phyloP scores from a whole-genome alignment of 2,329 filamentous ascomycete genomes.

The Cordyceps militaris region DNA sequence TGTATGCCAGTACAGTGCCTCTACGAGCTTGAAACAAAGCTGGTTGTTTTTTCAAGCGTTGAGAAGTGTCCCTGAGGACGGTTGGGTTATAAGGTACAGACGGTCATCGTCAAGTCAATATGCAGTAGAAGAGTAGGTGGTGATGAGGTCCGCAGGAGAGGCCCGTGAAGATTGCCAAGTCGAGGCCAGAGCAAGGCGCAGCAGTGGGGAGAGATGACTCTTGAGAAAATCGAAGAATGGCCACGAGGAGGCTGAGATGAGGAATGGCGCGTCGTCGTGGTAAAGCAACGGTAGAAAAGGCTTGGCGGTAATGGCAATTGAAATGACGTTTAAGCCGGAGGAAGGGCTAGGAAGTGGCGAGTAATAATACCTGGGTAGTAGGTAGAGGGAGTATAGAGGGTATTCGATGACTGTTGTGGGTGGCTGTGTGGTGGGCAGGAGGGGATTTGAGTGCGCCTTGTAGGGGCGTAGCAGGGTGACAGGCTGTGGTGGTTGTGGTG shows the following conservation, averaged over 20 bases:
- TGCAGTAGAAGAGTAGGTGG: background rate
- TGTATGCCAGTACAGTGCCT: constrained; percentile 21
- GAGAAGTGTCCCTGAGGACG: constrained; percentile 31
- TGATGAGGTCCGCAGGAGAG: background rate
- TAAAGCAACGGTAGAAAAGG: background rate
- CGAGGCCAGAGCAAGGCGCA: background rate
- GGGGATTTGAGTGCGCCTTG: constrained; percentile 3
- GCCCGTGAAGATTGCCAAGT: background rate
- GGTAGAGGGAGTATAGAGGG: too few species aligned
- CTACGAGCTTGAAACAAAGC: background rate
- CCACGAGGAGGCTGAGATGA: background rate
- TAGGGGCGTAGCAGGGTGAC: background rate
- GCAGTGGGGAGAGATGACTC: background rate
- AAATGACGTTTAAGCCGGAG: constrained; percentile 5
- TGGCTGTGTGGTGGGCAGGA: constrained; percentile 5
- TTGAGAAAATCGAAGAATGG: background rate
- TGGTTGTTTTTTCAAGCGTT: background rate
- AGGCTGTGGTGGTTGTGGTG: background rate
- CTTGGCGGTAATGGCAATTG: background rate
- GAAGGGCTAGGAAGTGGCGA: background rate
- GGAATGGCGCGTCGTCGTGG: background rate
- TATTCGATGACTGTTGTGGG: background rate
- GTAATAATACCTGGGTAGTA: too few species aligned
- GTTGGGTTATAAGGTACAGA: constrained; percentile 29
- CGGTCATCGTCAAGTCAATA: constrained; percentile 26